Evolutionary conservation across 768 basidiomycete genomes (phyloP).

Genomic region (Steccherinum ochraceum): DNA sequence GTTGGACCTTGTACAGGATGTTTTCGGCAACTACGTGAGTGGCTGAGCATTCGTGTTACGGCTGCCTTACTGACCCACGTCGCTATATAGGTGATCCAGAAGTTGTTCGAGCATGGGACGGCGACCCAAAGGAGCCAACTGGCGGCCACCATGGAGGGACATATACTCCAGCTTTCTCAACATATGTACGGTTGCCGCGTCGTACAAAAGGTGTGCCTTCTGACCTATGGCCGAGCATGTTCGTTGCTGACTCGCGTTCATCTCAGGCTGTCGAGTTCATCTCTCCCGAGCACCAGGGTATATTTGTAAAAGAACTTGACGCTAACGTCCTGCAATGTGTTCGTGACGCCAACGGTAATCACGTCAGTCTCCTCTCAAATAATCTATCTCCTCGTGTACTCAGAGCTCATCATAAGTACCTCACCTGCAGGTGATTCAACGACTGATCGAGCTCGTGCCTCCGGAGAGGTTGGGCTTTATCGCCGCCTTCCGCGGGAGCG

Average conservation of each 20-base stretch:
- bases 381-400: not conserved
- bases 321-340: conserved; percentile 79
- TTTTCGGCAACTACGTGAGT: conserved; percentile 94
- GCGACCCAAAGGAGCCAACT: conserved; percentile 66
- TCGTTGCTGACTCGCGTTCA: conserved; percentile 10
- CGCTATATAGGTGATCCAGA: conserved; percentile 74
- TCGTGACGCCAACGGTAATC: conserved; percentile 90
- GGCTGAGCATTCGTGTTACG: not conserved
- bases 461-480: conserved; percentile 76
- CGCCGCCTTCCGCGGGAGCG: conserved; percentile 66
- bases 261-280: conserved; percentile 78
- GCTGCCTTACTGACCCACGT: conserved; percentile 2
- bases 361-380: conserved; percentile 50
- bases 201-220: conserved; percentile 71
- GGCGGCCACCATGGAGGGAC: conserved; percentile 68
- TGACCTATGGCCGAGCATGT: not conserved
- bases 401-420: conserved; percentile 5
- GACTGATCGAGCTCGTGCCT: conserved; percentile 75
- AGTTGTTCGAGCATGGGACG: conserved; percentile 84
- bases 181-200: conserved; percentile 98
- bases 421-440: conserved; percentile 68
- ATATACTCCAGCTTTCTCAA: conserved; percentile 68
- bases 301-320: conserved; percentile 74
- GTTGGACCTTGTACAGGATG: conserved; percentile 78
- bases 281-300: conserved; percentile 68